Evolutionary conservation across 2,329 filamentous ascomycete genomes (phyloP).

Genomic region (Xylaria arbuscula): DNA sequence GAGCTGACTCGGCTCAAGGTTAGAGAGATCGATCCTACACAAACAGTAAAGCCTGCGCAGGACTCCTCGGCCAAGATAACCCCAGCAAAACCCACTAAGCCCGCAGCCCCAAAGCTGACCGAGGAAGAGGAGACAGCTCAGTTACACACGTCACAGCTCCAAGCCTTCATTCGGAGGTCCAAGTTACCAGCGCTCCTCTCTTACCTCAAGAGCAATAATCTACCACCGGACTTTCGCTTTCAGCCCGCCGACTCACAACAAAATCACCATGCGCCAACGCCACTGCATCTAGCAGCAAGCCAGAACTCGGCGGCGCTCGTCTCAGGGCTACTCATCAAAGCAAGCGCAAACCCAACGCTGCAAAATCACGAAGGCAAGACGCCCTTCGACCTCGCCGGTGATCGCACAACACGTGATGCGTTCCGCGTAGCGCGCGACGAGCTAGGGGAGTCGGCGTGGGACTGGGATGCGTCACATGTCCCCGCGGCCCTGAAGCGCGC

Average conservation of each 20-base stretch:
- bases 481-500: conserved; percentile 75
- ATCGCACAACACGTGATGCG: conserved; percentile 86
- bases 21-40: conserved; percentile 76
- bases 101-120: conserved; percentile 71
- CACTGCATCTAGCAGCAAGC: conserved; percentile 86
- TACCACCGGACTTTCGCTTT: conserved; percentile 80
- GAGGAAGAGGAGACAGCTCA: conserved; percentile 86
- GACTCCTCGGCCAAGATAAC: conserved; percentile 53
- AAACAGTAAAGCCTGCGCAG: conserved; percentile 57
- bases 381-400: conserved; percentile 86
- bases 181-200: conserved; percentile 88
- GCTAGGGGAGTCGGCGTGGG: conserved; percentile 79
- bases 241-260: conserved; percentile 72
- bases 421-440: conserved; percentile 89
- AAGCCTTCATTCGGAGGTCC: conserved; percentile 86
- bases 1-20: conserved; percentile 93
- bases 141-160: conserved; percentile 89
- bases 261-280: conserved; percentile 83
- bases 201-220: conserved; percentile 81
- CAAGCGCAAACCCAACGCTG: conserved; percentile 76
- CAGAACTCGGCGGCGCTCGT: conserved; percentile 84
- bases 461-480: conserved; percentile 82
- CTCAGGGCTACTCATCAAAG: conserved; percentile 78
- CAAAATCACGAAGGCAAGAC: conserved; percentile 82
- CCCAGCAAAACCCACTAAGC: conserved; percentile 59